phyloP scores from a whole-genome alignment of 148 eudicot genomes.

The Pouteria glomerata region DNA sequence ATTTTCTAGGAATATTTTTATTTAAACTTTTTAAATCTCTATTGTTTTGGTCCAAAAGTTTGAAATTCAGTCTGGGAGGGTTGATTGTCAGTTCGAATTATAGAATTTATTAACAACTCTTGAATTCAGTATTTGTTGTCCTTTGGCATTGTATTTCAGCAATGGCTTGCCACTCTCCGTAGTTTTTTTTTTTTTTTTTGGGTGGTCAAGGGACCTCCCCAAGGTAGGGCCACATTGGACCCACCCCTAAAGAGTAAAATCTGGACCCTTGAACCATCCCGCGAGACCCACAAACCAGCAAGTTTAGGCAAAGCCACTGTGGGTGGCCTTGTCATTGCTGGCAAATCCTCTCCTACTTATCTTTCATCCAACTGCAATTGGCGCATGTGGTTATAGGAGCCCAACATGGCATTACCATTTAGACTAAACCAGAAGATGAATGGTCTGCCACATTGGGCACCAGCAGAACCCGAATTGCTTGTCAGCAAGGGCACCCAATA shows the following conservation, averaged over 20 bases:
- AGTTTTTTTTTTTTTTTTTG: too few species aligned
- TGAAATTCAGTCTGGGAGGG: background rate
- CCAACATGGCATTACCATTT: constrained; percentile 1
- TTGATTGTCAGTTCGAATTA: constrained; percentile 21
- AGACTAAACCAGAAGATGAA: background rate
- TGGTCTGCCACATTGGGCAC: background rate
- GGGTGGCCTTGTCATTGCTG: background rate
- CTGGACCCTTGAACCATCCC: too few species aligned
- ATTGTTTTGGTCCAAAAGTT: background rate
- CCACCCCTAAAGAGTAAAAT: too few species aligned
- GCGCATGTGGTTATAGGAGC: constrained; percentile 5
- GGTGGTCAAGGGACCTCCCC: too few species aligned
- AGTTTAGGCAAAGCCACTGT: too few species aligned
- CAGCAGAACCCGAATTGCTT: background rate
- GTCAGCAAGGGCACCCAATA: background rate
- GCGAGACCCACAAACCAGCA: too few species aligned
- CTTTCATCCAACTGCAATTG: constrained; percentile 24
- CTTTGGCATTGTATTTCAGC: background rate
- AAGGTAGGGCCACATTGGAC: too few species aligned
- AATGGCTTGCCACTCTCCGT: too few species aligned
- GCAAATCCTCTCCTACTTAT: background rate
- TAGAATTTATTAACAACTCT: constrained; percentile 14
- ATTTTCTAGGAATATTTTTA: background rate
- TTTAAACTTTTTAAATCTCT: background rate
- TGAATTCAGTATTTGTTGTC: constrained; percentile 1